Conservation (phyloP, 2,329 filamentous ascomycete genomes). For the Aspergillus novofumigatus region DNA sequence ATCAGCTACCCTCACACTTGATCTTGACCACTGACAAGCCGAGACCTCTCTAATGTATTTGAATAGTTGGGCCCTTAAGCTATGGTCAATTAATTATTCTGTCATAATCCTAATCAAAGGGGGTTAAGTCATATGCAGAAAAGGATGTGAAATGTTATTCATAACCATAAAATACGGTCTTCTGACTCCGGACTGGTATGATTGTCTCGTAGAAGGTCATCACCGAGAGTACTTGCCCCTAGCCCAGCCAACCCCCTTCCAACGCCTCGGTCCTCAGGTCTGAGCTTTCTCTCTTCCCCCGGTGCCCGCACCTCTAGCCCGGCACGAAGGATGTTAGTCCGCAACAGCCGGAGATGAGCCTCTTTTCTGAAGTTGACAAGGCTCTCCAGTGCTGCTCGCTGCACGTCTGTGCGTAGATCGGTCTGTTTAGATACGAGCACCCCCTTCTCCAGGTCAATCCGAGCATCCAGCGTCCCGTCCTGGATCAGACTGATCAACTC, state of each 20-base stretch:
- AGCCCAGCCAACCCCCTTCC: constrained; percentile 4
- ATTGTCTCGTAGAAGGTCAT: neutral
- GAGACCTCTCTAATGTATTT: no score
- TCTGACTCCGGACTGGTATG: neutral
- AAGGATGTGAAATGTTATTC: neutral
- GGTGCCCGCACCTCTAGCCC: constrained; percentile 64
- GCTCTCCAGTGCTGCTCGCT: constrained; percentile 63
- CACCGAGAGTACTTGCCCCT: neutral
- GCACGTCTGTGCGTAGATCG: constrained; percentile 65
- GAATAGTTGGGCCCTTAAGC: no score
- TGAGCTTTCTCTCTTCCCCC: constrained; percentile 9
- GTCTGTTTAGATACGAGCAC: constrained; percentile 69
- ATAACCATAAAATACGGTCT: neutral
- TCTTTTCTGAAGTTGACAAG: constrained; percentile 70
- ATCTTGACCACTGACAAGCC: no score
- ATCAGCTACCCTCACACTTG: neutral
- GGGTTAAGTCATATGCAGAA: neutral
- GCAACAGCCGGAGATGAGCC: constrained; percentile 69
- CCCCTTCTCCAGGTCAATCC: constrained; percentile 78
- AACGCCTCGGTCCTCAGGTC: constrained; percentile 8
- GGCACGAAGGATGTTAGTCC: constrained; percentile 70
- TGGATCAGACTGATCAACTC: constrained; percentile 80
- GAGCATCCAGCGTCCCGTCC: constrained; percentile 65
- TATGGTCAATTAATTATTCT: neutral
- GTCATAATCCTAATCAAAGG: neutral